Conservation (phyloP, 768 basidiomycete genomes). For the Boletus coccyginus region DNA sequence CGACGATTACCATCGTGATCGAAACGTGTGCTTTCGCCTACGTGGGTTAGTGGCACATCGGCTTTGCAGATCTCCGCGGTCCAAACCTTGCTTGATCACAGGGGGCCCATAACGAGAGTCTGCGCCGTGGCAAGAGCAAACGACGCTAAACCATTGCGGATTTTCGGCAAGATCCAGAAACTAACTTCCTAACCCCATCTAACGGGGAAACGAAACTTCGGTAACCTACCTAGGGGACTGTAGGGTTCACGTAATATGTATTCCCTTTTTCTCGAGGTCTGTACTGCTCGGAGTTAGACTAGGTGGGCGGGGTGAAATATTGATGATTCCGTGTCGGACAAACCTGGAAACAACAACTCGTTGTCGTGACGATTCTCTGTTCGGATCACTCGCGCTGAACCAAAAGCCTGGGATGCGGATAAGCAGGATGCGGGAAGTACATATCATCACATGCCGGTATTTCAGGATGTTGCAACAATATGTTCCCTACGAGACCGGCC, state of each 20-base stretch:
- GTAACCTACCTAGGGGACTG: not conserved
- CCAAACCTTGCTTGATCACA: not conserved
- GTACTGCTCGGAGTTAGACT: not conserved
- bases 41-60: too few species aligned
- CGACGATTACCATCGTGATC: too few species aligned
- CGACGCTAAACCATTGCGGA: not conserved
- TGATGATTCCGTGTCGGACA: not conserved
- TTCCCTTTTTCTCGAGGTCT: not conserved
- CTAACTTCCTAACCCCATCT: not conserved
- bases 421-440: too few species aligned
- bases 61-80: not conserved
- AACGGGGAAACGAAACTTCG: not conserved
- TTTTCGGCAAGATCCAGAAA: not conserved
- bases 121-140: not conserved
- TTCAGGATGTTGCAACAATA: not conserved
- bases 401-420: too few species aligned
- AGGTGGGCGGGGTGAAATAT: not conserved
- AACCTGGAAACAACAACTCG: not conserved
- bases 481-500: not conserved
- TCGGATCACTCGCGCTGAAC: too few species aligned
- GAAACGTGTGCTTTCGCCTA: too few species aligned
- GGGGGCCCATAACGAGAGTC: not conserved
- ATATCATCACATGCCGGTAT: not conserved
- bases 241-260: not conserved
- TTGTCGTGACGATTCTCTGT: not conserved